Base-by-base conservation (phyloP, 495 filamentous ascomycete species). In the Thermothielavioides terrestris region DNA sequence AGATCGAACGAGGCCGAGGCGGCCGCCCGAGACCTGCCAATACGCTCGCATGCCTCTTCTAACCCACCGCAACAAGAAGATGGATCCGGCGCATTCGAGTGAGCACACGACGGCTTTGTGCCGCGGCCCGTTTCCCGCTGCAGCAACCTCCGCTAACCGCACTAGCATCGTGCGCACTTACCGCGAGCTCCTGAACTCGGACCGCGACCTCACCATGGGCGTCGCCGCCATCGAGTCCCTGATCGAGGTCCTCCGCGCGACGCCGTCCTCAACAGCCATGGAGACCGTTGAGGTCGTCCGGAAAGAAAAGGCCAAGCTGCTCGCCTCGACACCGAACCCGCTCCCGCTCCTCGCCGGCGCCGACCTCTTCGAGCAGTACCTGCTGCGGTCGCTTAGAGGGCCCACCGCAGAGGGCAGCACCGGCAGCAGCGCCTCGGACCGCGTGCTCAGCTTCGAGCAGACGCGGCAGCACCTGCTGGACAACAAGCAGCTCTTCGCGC, bases 171-270 rank as follows among this genome's bases (percentile, higher is more conserved):
- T 81, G 48, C 62, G 62, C 46, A 71, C 72, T 42, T 81, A 80
- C 64, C 63, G 66, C 35, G 57, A 63, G 41, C 74, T 79, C 50
- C 68, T 80, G 17, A 51, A 60, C 49, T 70, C 76, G 30, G 89
- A 95, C 67, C 80, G 83, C 12, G 86, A 92, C 23, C 78, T 96
- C 34, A 94, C 89, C 22, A 95, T 94, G 86, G 88, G 91, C 41
- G 84, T 98, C 42, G 92, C 91, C 2, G 90, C 92, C 45, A 95
- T 98, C 65, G 89, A 96, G 69, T 81, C 92, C 30, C 78, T 96
- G 40, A 90, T 95, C 54, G 77, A 86, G 57, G 81, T 88, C 50
- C 81, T 96, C 50, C 80, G 82, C 63, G 77, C 81, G 41, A 84
- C 80, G 8, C 78, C 81, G 40, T 83, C 87, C 6, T 80, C 80